These are phyloP conservation scores for Mimosa bimucronata DNA, from an alignment of 306 rosid species.

Conservation along the genomic window DNA sequence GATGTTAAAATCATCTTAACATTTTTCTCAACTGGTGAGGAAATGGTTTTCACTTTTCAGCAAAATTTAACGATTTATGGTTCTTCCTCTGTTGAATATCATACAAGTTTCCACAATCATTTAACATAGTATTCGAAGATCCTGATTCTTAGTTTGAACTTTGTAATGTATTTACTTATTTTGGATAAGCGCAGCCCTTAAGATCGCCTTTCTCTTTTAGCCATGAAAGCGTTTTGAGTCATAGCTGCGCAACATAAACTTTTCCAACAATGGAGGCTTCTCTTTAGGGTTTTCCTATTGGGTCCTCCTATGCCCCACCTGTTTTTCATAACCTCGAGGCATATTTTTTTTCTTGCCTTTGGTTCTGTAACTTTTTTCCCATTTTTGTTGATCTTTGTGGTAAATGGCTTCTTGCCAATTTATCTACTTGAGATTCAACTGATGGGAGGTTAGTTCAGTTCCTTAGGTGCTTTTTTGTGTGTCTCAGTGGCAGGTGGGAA, in stretches of 20 bases:
- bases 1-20: conserved; percentile 21
- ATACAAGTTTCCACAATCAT: not conserved
- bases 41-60: no score
- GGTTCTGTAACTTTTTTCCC: conserved; percentile 34
- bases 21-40: no score
- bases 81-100: no score
- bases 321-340: conserved; percentile 40
- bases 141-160: not conserved
- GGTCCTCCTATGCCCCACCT: conserved; percentile 49
- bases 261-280: conserved; percentile 36
- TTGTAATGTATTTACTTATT: not conserved
- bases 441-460: conserved; percentile 41
- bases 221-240: conserved; percentile 92
- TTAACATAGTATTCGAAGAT: not conserved
- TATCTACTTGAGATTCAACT: conserved; percentile 36
- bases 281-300: conserved; percentile 77
- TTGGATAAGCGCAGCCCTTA: conserved; percentile 75
- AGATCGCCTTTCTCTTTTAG: conserved; percentile 78
- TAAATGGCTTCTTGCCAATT: conserved; percentile 28
- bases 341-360: conserved; percentile 32
- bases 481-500: conserved; percentile 55
- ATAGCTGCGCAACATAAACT: conserved; percentile 68
- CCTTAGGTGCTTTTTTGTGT: conserved; percentile 41
- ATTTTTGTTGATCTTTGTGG: conserved; percentile 31
- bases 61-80: no score